Evolutionary conservation across 441 rosid genomes (phyloP).

Genomic region (Populus trichocarpa): DNA sequence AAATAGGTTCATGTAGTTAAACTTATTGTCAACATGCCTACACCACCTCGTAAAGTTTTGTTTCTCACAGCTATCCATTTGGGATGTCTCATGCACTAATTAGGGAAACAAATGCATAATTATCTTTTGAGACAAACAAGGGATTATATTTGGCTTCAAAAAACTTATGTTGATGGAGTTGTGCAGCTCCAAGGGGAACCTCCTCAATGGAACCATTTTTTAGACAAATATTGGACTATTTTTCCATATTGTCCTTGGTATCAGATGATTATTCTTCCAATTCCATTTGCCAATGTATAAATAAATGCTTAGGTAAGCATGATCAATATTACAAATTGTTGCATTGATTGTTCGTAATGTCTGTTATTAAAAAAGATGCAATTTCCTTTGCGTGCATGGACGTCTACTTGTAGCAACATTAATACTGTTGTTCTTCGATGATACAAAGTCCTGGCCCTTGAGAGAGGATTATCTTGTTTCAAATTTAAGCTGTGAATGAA

Average conservation of each 20-base stretch:
- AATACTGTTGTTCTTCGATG: no score
- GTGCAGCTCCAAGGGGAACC: neutral
- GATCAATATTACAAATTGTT: neutral
- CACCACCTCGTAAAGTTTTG: neutral
- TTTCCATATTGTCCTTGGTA: neutral
- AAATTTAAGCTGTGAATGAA: no score
- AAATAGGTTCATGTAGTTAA: conserved; percentile 22
- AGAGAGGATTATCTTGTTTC: no score
- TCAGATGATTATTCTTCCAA: neutral
- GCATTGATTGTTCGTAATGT: neutral
- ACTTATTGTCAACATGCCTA: neutral
- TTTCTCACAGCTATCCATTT: neutral
- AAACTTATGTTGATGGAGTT: neutral
- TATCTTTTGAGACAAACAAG: neutral
- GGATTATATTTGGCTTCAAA: neutral
- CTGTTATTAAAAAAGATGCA: no score
- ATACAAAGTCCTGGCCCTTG: no score
- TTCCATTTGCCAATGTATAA: neutral
- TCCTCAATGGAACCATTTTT: neutral
- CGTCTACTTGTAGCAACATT: no score
- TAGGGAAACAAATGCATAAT: neutral
- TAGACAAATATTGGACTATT: neutral
- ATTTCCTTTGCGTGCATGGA: no score
- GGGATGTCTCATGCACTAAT: neutral
- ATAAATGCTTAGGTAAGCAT: neutral